These are phyloP conservation scores for Claviceps paspali DNA, from an alignment of 2,329 filamentous ascomycete genomes.

Conservation along the genomic window DNA sequence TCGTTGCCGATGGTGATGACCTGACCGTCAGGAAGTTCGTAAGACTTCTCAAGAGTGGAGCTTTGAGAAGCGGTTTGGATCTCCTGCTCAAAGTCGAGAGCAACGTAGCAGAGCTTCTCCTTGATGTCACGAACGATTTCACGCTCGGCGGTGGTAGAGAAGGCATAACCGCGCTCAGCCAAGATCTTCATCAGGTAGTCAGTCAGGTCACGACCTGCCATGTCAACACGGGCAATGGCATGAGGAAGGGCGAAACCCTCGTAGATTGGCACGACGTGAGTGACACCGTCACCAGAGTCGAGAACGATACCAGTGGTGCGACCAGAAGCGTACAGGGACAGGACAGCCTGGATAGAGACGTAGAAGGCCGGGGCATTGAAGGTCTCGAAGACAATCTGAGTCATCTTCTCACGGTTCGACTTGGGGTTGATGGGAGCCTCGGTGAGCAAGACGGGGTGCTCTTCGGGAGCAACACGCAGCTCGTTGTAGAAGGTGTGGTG, in stretches of 20 bases:
- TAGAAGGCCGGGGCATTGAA: conserved; percentile 99
- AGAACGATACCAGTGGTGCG: conserved; percentile 99
- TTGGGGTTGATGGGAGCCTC: conserved; percentile 99
- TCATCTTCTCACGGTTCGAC: conserved; percentile 99
- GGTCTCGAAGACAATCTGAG: conserved; percentile 99
- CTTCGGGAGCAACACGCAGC: conserved; percentile 97
- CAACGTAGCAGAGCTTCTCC: conserved; percentile 99
- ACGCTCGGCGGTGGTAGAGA: conserved; percentile 99
- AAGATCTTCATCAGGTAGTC: conserved; percentile 99
- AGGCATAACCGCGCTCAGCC: conserved; percentile 97
- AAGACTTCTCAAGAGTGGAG: conserved; percentile 98
- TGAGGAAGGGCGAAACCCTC: conserved; percentile 99
- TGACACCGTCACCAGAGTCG: conserved; percentile 99
- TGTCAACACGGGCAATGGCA: conserved; percentile 99
- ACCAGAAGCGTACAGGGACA: conserved; percentile 98
- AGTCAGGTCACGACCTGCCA: conserved; percentile 99
- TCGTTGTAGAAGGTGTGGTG: conserved; percentile 99
- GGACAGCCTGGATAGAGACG: conserved; percentile 98
- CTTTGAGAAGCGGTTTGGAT: conserved; percentile 99
- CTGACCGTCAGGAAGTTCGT: conserved; percentile 98
- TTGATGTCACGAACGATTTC: conserved; percentile 99
- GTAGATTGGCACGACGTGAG: conserved; percentile 99
- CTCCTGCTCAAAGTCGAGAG: conserved; percentile 99
- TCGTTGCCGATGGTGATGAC: conserved; percentile 99
- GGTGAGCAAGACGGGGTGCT: conserved; percentile 98